phyloP scores from a whole-genome alignment of 2,329 filamentous ascomycete species.

The Verticillium zaregamsianum region DNA sequence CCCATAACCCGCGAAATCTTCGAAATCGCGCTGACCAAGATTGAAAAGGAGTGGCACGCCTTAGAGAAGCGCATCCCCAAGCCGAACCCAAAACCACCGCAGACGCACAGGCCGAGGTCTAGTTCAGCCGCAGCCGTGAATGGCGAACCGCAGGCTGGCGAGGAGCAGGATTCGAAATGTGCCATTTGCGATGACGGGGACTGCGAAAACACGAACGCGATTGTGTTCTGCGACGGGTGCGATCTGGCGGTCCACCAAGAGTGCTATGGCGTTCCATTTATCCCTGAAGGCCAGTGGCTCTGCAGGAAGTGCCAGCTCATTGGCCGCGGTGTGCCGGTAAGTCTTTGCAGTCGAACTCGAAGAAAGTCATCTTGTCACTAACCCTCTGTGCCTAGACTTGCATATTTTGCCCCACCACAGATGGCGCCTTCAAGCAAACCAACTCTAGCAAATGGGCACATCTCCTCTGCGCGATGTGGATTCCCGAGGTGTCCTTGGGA shows the following conservation, averaged over 20 bases:
- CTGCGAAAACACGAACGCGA: slow-evolving; percentile 98
- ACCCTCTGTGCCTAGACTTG: slow-evolving; percentile 59
- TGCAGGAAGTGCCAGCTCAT: slow-evolving; percentile 96
- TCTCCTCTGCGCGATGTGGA: slow-evolving; percentile 96
- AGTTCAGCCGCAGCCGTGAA: slow-evolving; percentile 95
- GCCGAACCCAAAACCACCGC: slow-evolving; percentile 91
- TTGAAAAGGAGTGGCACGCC: slow-evolving; percentile 97
- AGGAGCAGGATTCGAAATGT: slow-evolving; percentile 96
- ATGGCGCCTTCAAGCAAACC: slow-evolving; percentile 97
- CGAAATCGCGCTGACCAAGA: slow-evolving; percentile 97
- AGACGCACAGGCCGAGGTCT: slow-evolving; percentile 87
- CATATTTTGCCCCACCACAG: slow-evolving; percentile 97
- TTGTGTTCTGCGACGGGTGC: slow-evolving; percentile 97
- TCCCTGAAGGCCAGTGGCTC: slow-evolving; percentile 97
- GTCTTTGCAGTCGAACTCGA: slow-evolving; percentile 20
- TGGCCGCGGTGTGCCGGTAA: slow-evolving; percentile 80
- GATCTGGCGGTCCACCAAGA: slow-evolving; percentile 97
- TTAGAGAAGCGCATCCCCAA: slow-evolving; percentile 96
- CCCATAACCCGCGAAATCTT: slow-evolving; percentile 90
- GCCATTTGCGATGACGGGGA: slow-evolving; percentile 99
- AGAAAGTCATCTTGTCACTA: background rate
- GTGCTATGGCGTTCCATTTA: slow-evolving; percentile 97
- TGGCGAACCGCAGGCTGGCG: slow-evolving; percentile 79
- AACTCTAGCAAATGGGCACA: slow-evolving; percentile 96
- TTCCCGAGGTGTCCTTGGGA: slow-evolving; percentile 91